Percentiles rank a stretch among this genome's conserved stretches.
Conservation (phyloP, 257 asterid species). For the Solanum gandarillasii region DNA sequence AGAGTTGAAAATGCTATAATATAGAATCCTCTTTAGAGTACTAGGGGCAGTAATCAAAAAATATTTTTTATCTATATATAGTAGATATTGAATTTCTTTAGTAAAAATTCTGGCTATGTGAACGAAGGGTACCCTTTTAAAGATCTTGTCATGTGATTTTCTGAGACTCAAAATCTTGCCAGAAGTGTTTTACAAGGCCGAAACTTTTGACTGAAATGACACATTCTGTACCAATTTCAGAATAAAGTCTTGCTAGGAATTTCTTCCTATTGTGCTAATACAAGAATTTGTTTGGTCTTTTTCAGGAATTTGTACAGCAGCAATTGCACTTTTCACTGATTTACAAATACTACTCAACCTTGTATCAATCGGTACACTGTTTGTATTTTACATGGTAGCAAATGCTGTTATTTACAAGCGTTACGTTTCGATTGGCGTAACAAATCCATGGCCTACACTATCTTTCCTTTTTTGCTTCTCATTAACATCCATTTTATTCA, state of each 20-base stretch:
- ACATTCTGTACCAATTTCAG: not conserved
- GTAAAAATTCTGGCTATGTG: not conserved
- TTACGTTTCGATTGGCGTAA: conserved; percentile 40
- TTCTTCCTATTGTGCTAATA: not conserved
- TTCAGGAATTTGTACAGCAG: conserved; percentile 81
- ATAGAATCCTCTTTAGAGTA: not conserved
- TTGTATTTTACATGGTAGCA: conserved; percentile 89
- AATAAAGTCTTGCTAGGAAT: not conserved
- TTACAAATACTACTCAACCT: conserved; percentile 59
- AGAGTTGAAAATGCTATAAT: not conserved
- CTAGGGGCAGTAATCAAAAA: accelerated
- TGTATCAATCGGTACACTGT: conserved; percentile 74
- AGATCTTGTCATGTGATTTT: not conserved
- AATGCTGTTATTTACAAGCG: conserved; percentile 89
- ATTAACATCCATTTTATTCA: conserved; percentile 50
- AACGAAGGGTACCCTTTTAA: not conserved
- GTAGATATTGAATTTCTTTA: not conserved
- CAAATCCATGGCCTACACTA: conserved; percentile 72
- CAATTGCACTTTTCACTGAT: conserved; percentile 72
- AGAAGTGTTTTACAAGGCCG: not conserved
- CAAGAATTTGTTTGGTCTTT: not conserved
- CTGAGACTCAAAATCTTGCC: not conserved
- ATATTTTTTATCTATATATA: accelerated
- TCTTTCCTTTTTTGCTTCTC: conserved; percentile 51
- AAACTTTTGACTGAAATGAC: not conserved